Percentiles rank a stretch among this genome's conserved stretches.
Evolutionary conservation across 352 stramenopile species (phyloP).

Genomic region (Phytophthora kernoviae): DNA sequence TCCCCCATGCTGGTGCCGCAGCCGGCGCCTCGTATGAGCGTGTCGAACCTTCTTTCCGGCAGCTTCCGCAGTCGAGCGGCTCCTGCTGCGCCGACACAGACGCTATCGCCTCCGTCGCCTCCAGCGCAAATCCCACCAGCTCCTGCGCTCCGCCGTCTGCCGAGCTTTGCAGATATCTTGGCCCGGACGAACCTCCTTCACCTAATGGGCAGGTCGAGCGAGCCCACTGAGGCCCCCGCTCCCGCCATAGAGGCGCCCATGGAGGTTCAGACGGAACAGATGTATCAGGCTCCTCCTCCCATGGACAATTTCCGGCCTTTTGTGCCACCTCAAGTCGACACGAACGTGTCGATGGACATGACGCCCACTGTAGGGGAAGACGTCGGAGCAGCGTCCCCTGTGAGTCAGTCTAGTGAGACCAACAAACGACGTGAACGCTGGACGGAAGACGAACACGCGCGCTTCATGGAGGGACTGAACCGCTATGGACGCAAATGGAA

Average conservation of each 20-base stretch:
- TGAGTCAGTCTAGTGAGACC: slow-evolving; percentile 62
- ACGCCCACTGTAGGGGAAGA: slow-evolving; percentile 26
- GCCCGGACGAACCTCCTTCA: slow-evolving; percentile 70
- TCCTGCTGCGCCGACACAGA: slow-evolving; percentile 9
- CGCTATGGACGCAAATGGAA: slow-evolving; percentile 89
- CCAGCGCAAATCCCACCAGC: slow-evolving; percentile 15
- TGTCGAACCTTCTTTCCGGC: slow-evolving; percentile 60
- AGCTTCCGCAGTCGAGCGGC: slow-evolving; percentile 35
- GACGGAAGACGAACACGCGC: slow-evolving; percentile 83
- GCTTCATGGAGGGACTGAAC: slow-evolving; percentile 88
- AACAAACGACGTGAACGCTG: slow-evolving; percentile 83
- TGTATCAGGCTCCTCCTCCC: slow-evolving; percentile 7
- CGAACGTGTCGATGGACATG: slow-evolving; percentile 34
- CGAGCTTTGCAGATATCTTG: slow-evolving; percentile 70
- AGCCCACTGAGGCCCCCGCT: slow-evolving; percentile 22
- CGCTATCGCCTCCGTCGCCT: slow-evolving; percentile 26
- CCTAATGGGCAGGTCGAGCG: slow-evolving; percentile 51
- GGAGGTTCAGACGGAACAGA: slow-evolving; percentile 19
- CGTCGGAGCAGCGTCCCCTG: slow-evolving; percentile 47
- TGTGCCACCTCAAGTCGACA: slow-evolving; percentile 31
- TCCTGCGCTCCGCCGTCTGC: slow-evolving; percentile 43
- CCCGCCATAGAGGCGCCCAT: slow-evolving; percentile 28
- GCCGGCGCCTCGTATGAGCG: slow-evolving; percentile 43
- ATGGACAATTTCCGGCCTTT: slow-evolving; percentile 21
- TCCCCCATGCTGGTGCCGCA: slow-evolving; percentile 31